These are phyloP conservation scores for Boechera retrofracta DNA, from an alignment of 345 rosid genomes.

Conservation along the genomic window DNA sequence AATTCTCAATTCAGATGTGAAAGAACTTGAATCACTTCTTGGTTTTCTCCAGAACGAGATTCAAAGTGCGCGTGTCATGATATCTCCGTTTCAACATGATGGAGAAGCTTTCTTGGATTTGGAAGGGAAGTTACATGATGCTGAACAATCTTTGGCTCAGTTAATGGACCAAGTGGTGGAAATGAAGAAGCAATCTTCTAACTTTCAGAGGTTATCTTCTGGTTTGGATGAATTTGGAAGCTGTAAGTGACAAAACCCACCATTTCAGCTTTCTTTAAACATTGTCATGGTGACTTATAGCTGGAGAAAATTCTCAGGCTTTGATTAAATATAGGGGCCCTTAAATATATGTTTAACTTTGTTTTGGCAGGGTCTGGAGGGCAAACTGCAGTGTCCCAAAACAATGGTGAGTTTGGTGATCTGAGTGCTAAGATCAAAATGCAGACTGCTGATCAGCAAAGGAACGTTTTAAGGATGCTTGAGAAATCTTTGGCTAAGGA, in stretches of 20 bases:
- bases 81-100: constrained; percentile 55
- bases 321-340: background rate
- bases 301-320: background rate
- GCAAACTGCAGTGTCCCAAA: constrained; percentile 36
- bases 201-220: constrained; percentile 59
- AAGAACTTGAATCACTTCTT: constrained; percentile 60
- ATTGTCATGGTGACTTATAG: background rate
- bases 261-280: background rate
- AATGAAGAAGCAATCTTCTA: constrained; percentile 65
- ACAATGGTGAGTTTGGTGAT: constrained; percentile 52
- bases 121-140: constrained; percentile 69
- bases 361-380: constrained; percentile 58
- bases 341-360: background rate
- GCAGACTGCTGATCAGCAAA: constrained; percentile 88
- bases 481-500: constrained; percentile 96
- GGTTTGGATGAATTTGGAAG: constrained; percentile 51
- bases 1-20: constrained; percentile 68
- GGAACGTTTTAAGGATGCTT: constrained; percentile 80
- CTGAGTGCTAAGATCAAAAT: constrained; percentile 57
- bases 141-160: constrained; percentile 61
- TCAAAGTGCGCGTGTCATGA: constrained; percentile 43
- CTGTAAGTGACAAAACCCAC: constrained; percentile 51
- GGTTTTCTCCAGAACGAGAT: constrained; percentile 49
- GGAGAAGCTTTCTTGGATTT: constrained; percentile 54
- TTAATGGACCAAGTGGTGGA: constrained; percentile 65